These are phyloP conservation scores for Trichoderma breve DNA, from an alignment of 2,329 filamentous ascomycete genomes.

Conservation along the genomic window DNA sequence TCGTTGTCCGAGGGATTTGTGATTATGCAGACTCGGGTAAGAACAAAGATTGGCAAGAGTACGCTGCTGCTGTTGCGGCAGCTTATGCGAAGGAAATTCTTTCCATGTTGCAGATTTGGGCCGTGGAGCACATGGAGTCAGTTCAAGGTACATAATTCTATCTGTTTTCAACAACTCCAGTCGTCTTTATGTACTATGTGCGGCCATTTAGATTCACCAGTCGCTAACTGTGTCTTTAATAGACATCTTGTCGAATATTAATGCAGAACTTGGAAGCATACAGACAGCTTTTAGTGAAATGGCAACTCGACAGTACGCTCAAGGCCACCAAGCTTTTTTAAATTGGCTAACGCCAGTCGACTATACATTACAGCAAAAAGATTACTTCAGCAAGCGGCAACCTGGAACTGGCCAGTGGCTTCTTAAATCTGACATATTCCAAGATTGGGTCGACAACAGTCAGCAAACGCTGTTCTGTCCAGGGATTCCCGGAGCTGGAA, in stretches of 20 bases:
- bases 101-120: background rate
- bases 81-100: constrained; percentile 28
- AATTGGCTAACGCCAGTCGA: background rate
- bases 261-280: background rate
- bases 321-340: background rate
- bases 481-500: background rate
- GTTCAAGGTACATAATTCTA: background rate
- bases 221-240: background rate
- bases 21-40: constrained; percentile 41
- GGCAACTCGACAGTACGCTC: background rate
- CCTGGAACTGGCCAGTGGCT: background rate
- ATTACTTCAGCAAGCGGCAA: background rate
- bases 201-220: background rate
- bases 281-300: background rate
- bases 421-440: background rate
- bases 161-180: background rate
- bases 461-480: background rate
- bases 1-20: constrained; percentile 38
- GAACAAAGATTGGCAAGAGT: constrained; percentile 36
- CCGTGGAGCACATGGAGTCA: background rate
- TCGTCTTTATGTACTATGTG: background rate
- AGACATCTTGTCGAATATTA: background rate
- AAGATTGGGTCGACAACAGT: background rate
- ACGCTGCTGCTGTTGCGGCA: constrained; percentile 36
- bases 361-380: background rate